Conservation (phyloP, 2,329 filamentous ascomycete genomes). For the Diaporthe velutina region DNA sequence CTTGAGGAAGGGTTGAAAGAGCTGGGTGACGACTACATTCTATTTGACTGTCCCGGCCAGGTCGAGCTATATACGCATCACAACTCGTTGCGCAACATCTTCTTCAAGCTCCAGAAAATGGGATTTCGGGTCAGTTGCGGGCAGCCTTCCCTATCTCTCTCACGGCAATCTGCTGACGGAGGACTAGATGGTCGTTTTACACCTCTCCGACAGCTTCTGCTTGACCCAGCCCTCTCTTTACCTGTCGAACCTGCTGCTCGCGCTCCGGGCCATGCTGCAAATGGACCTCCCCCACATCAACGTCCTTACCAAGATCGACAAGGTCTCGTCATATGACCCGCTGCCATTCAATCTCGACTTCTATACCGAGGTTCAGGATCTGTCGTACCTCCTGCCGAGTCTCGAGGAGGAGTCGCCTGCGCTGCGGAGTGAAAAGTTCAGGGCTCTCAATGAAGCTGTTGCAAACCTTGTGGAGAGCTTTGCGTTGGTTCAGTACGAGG, state of each 20-base stretch:
- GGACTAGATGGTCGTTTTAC: constrained; percentile 86
- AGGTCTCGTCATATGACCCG: constrained; percentile 84
- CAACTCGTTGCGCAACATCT: constrained; percentile 89
- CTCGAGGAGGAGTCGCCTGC: constrained; percentile 83
- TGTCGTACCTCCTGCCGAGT: constrained; percentile 84
- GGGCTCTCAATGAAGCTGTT: constrained; percentile 86
- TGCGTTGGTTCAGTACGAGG: constrained; percentile 90
- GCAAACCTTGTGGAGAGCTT: constrained; percentile 91
- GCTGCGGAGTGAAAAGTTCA: constrained; percentile 80
- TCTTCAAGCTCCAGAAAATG: constrained; percentile 89
- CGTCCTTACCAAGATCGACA: constrained; percentile 97
- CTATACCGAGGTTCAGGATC: constrained; percentile 97
- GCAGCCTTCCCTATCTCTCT: constrained; percentile 5
- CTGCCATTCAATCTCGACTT: constrained; percentile 96
- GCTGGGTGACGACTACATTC: constrained; percentile 88
- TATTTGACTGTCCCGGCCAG: constrained; percentile 97
- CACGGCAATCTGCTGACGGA: background rate
- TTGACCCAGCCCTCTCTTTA: constrained; percentile 94
- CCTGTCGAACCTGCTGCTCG: constrained; percentile 92
- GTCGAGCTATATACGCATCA: constrained; percentile 98
- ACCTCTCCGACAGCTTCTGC: constrained; percentile 94
- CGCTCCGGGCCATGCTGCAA: constrained; percentile 95
- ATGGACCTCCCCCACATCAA: constrained; percentile 98
- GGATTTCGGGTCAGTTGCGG: constrained; percentile 84
- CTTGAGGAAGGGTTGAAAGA: constrained; percentile 83